Evolutionary conservation across 139 green algal genomes (phyloP), one percentile per base, ranked within the genome.

Genomic region (Eudorina sp.): DNA sequence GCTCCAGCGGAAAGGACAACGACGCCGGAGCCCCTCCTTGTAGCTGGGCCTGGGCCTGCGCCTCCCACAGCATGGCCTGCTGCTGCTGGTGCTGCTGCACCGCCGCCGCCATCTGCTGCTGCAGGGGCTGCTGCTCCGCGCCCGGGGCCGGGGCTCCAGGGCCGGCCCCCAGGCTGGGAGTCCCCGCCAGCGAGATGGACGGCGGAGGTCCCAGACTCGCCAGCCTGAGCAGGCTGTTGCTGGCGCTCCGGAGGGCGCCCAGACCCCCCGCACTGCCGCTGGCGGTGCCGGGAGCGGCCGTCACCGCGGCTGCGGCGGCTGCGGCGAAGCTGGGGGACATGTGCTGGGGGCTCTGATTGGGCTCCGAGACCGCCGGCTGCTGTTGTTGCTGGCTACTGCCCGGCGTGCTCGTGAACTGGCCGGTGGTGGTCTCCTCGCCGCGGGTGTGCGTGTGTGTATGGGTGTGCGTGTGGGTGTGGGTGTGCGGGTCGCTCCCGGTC

Each of bases 401-500:
- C 21, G 80, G 80, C 14, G 75, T 83, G 8, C 41, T 51, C 29
- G 80, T 86, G n/a, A 77, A 7, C 40, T 64, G 62, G 21, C 45
- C 62, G 0, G 45, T 19, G 7, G 81, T 51, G 45, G 77, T 84
- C 29, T 62, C 77, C 36, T 84, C 77, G 2, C 81, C 73, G 73
- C 45, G 43, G 25, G 73, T 62, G 69, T 77, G 72, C 41, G 75
- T 83, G 48, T 83, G 75, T 2, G 74, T 82, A 7, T 82, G 41
- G 13, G 45, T 64, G 31, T 43, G 73, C n/a, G 73, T 82, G 29
- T 38, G 43, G 5, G 73, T 64, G 31, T 53, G 76, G 19, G 73
- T 81, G 25, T 25, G 80, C 64, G 46, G n/a, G n/a, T 78, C 81
- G 81, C 62, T 79, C 45, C 81, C 81, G 14, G 80, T 84, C 19